Base-by-base conservation (phyloP, 2,329 filamentous ascomycete species). In the Tolypocladium tundrense region DNA sequence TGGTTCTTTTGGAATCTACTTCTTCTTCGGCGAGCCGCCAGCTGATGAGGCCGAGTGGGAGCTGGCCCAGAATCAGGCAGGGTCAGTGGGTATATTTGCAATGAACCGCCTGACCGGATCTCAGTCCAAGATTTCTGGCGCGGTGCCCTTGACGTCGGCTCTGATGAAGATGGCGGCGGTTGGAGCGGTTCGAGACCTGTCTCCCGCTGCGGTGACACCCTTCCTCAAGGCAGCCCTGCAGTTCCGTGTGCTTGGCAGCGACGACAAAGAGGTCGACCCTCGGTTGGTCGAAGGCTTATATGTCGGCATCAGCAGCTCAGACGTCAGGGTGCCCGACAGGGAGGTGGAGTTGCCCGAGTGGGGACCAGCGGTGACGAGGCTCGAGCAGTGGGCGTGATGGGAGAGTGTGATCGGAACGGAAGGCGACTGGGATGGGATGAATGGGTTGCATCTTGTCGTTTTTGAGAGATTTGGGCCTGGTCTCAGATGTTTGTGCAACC, bases 1-100 rank as follows among this genome's bases (percentile, higher is more conserved):
- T 13, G 81, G 79, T 1, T 83, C 86, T 0, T 90, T 87, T 57
- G 63, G 62, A 0, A 75, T 93, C 24, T 82, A 87, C 66, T 74
- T 92, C 59, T 92, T 91, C 71, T 67, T 91, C 1, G 88, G 85
- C 0, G 68, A 77, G 2, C 73, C 77, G 1, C 73, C 79, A 0
- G 62, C 66, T 3, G 73, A 84, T 43, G 65, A 75, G 1, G 61
- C 62, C 6, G 64, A 68, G 0, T 89, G 86, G 86, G 67, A 76
- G 1, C 67, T 69, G 45, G 77, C 81, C 0, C 65, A 72, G 1
- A 85, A 81, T 60, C 76, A 87, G 11, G 77, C 87, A 3, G 88
- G 88, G 2, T 81, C 81, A 0, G 79, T 87, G 62, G 81, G 79
- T 19, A 73, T 85, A 16, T 84, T 85, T 61, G 73, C 78, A 21